These are phyloP conservation scores for Rossbeevera mucosa DNA, from an alignment of 768 basidiomycete genomes.

Conservation along the genomic window DNA sequence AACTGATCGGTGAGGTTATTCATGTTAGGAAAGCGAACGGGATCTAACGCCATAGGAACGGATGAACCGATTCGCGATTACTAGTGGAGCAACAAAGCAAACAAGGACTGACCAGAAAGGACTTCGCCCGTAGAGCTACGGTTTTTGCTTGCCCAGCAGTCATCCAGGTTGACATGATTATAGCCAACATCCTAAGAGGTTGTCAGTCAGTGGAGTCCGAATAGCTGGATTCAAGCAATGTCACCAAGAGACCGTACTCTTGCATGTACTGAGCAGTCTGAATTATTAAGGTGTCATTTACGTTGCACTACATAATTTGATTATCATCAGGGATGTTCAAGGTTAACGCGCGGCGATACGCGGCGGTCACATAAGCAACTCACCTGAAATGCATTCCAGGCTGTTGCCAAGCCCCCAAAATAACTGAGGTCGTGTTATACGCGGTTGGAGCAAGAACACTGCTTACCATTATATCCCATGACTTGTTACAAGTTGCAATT, in stretches of 20 bases:
- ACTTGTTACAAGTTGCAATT: slow-evolving; percentile 13
- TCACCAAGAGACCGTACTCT: slow-evolving; percentile 46
- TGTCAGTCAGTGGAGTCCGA: background rate
- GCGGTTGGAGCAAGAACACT: background rate
- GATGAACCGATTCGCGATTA: background rate
- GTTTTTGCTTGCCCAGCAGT: slow-evolving; percentile 57
- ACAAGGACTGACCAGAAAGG: slow-evolving; percentile 41
- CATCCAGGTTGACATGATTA: slow-evolving; percentile 56
- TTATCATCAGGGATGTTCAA: background rate
- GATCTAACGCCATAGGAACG: slow-evolving; percentile 32
- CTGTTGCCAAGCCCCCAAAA: slow-evolving; percentile 29
- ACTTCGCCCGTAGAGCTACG: slow-evolving; percentile 49
- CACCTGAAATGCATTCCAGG: slow-evolving; percentile 66
- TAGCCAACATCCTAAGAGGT: slow-evolving; percentile 49
- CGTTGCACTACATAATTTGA: slow-evolving; percentile 43
- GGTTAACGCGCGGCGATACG: background rate
- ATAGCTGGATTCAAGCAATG: background rate
- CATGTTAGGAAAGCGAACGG: slow-evolving; percentile 53
- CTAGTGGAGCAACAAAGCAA: background rate
- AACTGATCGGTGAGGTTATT: slow-evolving; percentile 49
- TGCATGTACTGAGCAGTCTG: slow-evolving; percentile 49
- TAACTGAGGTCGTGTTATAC: slow-evolving; percentile 1
- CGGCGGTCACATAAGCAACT: slow-evolving; percentile 9
- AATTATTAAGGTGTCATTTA: slow-evolving; percentile 48
- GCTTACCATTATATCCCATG: slow-evolving; percentile 31